Conservation (phyloP, 2,329 filamentous ascomycete species). For the Chaetomium globosum region DNA sequence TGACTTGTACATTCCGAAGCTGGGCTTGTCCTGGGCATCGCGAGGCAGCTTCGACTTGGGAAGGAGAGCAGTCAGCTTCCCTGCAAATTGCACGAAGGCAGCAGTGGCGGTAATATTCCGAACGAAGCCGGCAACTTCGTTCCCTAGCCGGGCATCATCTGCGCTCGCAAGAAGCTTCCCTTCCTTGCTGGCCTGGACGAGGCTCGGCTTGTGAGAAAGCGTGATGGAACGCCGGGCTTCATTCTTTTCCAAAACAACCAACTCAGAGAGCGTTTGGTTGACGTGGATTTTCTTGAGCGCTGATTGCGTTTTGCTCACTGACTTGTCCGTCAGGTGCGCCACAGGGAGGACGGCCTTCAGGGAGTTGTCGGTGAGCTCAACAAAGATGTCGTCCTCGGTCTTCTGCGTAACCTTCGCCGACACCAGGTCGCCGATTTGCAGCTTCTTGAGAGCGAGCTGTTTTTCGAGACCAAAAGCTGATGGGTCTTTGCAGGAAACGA, state of each 20-base stretch:
- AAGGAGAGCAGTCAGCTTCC: conserved; percentile 73
- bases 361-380: conserved; percentile 73
- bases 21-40: conserved; percentile 66
- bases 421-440: conserved; percentile 74
- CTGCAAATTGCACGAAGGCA: conserved; percentile 86
- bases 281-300: conserved; percentile 80
- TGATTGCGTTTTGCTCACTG: conserved; percentile 73
- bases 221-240: conserved; percentile 74
- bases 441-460: conserved; percentile 72
- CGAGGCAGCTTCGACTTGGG: conserved; percentile 76
- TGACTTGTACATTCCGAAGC: conserved; percentile 77
- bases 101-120: conserved; percentile 80
- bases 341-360: conserved; percentile 77
- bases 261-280: conserved; percentile 76
- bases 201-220: conserved; percentile 79
- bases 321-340: conserved; percentile 83
- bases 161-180: conserved; percentile 72
- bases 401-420: conserved; percentile 81
- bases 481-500: conserved; percentile 92
- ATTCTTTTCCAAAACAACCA: conserved; percentile 87
- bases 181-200: conserved; percentile 74
- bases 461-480: conserved; percentile 73
- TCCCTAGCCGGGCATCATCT: conserved; percentile 70
- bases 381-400: conserved; percentile 71
- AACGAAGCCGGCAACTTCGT: conserved; percentile 75